Evolutionary conservation across 2,329 filamentous ascomycete species (phyloP).

Genomic region (Aspergillus sp.): DNA sequence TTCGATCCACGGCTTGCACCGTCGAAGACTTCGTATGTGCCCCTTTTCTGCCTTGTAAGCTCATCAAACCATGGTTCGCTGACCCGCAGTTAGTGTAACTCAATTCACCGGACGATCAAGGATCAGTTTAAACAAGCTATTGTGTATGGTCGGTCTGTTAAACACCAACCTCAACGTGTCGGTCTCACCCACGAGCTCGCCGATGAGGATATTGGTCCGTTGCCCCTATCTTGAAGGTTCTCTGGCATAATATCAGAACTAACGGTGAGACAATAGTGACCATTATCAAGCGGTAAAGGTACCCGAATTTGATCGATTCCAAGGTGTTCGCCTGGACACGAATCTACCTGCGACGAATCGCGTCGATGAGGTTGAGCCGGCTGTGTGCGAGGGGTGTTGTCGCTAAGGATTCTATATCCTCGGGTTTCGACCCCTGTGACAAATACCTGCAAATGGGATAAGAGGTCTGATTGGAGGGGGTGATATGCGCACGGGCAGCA

Average conservation of each 20-base stretch:
- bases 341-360: slow-evolving; percentile 33
- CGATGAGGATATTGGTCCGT: slow-evolving; percentile 95
- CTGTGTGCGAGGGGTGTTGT: slow-evolving; percentile 26
- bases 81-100: slow-evolving; percentile 73
- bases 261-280: slow-evolving; percentile 54
- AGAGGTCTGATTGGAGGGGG: slow-evolving; percentile 27
- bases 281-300: slow-evolving; percentile 68
- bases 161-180: slow-evolving; percentile 97
- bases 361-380: slow-evolving; percentile 25
- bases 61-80: slow-evolving; percentile 28
- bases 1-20: slow-evolving; percentile 80
- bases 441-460: slow-evolving; percentile 34
- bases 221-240: slow-evolving; percentile 1
- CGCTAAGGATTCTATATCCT: slow-evolving; percentile 26
- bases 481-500: slow-evolving; percentile 29
- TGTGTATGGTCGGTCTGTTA: slow-evolving; percentile 96
- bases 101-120: slow-evolving; percentile 93
- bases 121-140: slow-evolving; percentile 95
- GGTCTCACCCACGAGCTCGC: slow-evolving; percentile 87
- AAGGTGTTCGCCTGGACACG: slow-evolving; percentile 31
- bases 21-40: slow-evolving; percentile 91
- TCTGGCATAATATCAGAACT: slow-evolving; percentile 25
- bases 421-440: slow-evolving; percentile 35
- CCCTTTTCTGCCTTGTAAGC: neutral
- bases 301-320: slow-evolving; percentile 21